phyloP scores from a whole-genome alignment of 306 rosid genomes.

The Arachis stenosperma region DNA sequence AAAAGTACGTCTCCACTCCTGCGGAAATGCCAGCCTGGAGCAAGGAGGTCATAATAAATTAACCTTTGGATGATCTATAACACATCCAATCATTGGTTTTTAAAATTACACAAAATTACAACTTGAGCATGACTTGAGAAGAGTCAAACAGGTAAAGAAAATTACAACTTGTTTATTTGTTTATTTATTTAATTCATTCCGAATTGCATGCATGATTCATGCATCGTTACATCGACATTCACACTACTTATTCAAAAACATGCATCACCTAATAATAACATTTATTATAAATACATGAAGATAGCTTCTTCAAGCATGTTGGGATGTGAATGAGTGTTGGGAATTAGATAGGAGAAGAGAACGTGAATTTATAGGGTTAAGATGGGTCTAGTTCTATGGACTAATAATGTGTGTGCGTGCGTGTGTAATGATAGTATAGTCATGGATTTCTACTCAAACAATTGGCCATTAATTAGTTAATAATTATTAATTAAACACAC shows the following conservation, averaged over 20 bases:
- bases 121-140: neutral
- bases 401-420: neutral
- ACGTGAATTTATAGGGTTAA: neutral
- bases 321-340: neutral
- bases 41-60: no score
- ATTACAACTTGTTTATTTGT: neutral
- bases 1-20: no score
- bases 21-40: no score
- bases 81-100: no score
- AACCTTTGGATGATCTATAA: no score
- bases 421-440: neutral
- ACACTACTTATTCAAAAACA: neutral
- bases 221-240: neutral
- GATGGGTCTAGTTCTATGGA: conserved; percentile 8
- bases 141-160: neutral
- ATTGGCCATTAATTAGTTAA: neutral
- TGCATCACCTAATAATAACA: no score
- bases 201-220: no score
- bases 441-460: neutral
- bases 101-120: no score
- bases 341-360: neutral
- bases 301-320: neutral
- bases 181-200: no score
- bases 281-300: no score
- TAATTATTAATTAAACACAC: no score